These are phyloP conservation scores for Corynespora cassiicola DNA, from an alignment of 2,329 filamentous ascomycete species.

Conservation along the genomic window DNA sequence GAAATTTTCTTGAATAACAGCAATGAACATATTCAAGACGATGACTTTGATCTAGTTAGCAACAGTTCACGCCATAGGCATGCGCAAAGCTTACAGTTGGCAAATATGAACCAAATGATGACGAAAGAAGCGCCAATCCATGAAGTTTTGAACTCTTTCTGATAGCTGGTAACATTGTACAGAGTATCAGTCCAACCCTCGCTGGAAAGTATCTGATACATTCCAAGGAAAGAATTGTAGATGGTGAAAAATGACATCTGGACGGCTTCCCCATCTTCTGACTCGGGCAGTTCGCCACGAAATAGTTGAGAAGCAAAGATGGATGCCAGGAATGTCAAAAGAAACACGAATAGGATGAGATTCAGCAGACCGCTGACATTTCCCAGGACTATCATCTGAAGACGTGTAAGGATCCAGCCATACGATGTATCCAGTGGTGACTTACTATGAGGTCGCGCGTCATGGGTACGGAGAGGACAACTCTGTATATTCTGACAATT, in stretches of 20 bases:
- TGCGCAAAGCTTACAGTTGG: slow-evolving; percentile 71
- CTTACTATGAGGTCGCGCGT: slow-evolving; percentile 81
- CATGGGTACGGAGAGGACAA: slow-evolving; percentile 87
- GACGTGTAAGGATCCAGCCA: too few species aligned
- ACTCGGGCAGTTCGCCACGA: slow-evolving; percentile 77
- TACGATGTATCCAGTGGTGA: too few species aligned
- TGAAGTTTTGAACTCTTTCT: slow-evolving; percentile 70
- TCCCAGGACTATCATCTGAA: slow-evolving; percentile 75
- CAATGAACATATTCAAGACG: slow-evolving; percentile 99
- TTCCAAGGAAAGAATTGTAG: slow-evolving; percentile 94
- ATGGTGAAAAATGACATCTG: slow-evolving; percentile 85
- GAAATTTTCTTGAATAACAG: slow-evolving; percentile 99
- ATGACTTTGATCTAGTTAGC: slow-evolving; percentile 62
- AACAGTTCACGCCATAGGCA: too few species aligned
- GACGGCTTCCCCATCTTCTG: slow-evolving; percentile 68
- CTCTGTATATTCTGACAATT: slow-evolving; percentile 87
- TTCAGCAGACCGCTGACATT: slow-evolving; percentile 93
- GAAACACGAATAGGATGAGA: slow-evolving; percentile 92
- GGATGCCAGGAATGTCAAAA: slow-evolving; percentile 91
- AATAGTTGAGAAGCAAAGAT: slow-evolving; percentile 95
- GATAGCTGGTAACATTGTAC: slow-evolving; percentile 78
- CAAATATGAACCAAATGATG: slow-evolving; percentile 93
- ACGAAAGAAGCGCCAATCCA: slow-evolving; percentile 94
- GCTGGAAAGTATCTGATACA: slow-evolving; percentile 96
- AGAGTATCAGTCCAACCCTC: slow-evolving; percentile 94